phyloP scores from a whole-genome alignment of 2,329 filamentous ascomycete species.

The Paraconiothyrium brasiliense region DNA sequence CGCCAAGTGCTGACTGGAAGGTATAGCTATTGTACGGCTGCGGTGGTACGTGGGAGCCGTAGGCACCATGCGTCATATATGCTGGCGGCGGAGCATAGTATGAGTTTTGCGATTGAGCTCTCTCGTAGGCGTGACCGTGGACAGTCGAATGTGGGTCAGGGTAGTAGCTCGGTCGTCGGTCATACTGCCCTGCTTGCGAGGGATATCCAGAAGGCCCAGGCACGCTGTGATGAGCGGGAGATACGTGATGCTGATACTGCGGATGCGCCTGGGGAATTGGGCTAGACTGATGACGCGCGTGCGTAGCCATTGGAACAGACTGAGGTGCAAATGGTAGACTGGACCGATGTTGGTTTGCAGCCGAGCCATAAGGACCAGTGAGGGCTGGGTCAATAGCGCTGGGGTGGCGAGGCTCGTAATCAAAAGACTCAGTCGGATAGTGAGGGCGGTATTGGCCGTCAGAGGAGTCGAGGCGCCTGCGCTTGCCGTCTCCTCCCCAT shows the following conservation, averaged over 20 bases:
- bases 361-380: conserved; percentile 17
- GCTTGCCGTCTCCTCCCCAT: conserved; percentile 36
- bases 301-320: conserved; percentile 19
- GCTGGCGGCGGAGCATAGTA: conserved; percentile 26
- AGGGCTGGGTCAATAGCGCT: conserved; percentile 38
- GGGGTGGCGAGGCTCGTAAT: conserved; percentile 29
- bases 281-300: conserved; percentile 41
- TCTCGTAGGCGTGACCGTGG: conserved; percentile 28
- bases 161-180: conserved; percentile 38
- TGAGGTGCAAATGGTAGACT: conserved; percentile 37
- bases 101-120: conserved; percentile 24
- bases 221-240: conserved; percentile 19
- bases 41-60: conserved; percentile 19
- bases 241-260: conserved; percentile 25
- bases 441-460: conserved; percentile 31
- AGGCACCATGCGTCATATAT: conserved; percentile 26
- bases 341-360: conserved; percentile 32
- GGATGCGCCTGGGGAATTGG: conserved; percentile 29
- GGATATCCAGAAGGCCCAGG: conserved; percentile 23
- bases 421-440: conserved; percentile 26
- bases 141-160: conserved; percentile 32
- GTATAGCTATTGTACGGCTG: conserved; percentile 32
- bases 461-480: conserved; percentile 39
- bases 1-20: conserved; percentile 41
- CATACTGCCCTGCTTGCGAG: conserved; percentile 29